Evolutionary conservation across 257 asterid species (phyloP).

Genomic region (Capsicum baccatum): DNA sequence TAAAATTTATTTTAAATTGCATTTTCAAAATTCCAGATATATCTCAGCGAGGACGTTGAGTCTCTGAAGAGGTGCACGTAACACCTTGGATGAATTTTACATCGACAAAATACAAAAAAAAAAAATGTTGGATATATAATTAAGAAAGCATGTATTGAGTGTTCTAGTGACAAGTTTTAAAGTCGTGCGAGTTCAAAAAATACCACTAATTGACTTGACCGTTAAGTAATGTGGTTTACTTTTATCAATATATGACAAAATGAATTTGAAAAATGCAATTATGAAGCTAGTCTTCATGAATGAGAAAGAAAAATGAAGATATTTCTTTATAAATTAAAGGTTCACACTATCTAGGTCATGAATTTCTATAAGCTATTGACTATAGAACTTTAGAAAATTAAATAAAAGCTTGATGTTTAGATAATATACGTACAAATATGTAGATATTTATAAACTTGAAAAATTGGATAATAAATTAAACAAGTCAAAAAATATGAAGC

Average conservation of each 20-base stretch:
- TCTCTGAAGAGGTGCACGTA: too few species aligned
- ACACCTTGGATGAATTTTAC: too few species aligned
- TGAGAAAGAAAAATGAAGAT: background rate
- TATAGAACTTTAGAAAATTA: background rate
- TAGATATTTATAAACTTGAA: background rate
- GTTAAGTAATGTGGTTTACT: background rate
- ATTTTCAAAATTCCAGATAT: background rate
- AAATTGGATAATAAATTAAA: background rate
- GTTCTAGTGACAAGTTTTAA: background rate
- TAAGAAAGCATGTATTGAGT: background rate
- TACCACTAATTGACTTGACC: too few species aligned
- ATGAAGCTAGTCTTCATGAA: background rate
- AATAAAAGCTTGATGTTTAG: background rate
- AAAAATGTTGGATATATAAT: background rate
- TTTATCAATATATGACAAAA: background rate
- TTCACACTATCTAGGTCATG: slow-evolving; percentile 13
- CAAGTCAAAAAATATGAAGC: background rate
- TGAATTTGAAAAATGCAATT: slow-evolving; percentile 1
- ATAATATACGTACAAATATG: background rate
- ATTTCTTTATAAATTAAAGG: background rate
- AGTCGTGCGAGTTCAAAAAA: background rate
- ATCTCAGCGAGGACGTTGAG: background rate
- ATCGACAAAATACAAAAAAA: too few species aligned
- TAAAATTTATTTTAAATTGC: background rate
- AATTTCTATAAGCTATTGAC: background rate